These are phyloP conservation scores for Boletus eberwhitei DNA, from an alignment of 768 basidiomycete species.

Conservation along the genomic window DNA sequence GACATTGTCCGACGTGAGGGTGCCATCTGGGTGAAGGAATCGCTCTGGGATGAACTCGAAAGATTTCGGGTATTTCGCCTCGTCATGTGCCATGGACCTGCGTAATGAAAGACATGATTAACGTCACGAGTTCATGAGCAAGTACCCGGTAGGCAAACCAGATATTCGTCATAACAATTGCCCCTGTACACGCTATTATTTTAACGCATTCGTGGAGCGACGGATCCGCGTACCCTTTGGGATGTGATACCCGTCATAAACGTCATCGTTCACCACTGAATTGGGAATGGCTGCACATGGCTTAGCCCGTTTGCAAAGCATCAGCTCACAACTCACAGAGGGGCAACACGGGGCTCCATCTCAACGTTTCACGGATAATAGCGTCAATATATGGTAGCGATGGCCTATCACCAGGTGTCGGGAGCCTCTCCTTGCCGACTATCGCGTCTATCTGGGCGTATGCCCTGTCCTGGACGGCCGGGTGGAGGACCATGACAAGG, in stretches of 20 bases:
- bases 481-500: slow-evolving; percentile 15
- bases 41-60: slow-evolving; percentile 34
- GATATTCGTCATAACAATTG: slow-evolving; percentile 26
- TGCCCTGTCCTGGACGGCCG: slow-evolving; percentile 18
- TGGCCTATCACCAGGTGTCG: slow-evolving; percentile 12
- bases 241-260: slow-evolving; percentile 18
- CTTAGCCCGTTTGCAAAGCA: not conserved
- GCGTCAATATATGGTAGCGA: slow-evolving; percentile 36
- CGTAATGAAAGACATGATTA: not conserved
- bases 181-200: slow-evolving; percentile 4
- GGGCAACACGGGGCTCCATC: slow-evolving; percentile 14
- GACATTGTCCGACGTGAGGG: slow-evolving; percentile 13
- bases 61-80: slow-evolving; percentile 34
- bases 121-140: not conserved
- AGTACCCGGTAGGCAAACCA: slow-evolving; percentile 21
- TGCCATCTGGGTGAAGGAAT: slow-evolving; percentile 30
- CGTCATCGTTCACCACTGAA: slow-evolving; percentile 9
- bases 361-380: slow-evolving; percentile 34
- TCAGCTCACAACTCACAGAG: slow-evolving; percentile 12
- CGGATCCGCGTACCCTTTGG: not conserved
- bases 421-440: slow-evolving; percentile 20
- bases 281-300: slow-evolving; percentile 13
- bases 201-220: not conserved
- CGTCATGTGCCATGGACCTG: slow-evolving; percentile 19
- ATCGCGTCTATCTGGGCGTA: slow-evolving; percentile 15